phyloP scores from a whole-genome alignment of 805 yeast species.

The Ogataea henricii region DNA sequence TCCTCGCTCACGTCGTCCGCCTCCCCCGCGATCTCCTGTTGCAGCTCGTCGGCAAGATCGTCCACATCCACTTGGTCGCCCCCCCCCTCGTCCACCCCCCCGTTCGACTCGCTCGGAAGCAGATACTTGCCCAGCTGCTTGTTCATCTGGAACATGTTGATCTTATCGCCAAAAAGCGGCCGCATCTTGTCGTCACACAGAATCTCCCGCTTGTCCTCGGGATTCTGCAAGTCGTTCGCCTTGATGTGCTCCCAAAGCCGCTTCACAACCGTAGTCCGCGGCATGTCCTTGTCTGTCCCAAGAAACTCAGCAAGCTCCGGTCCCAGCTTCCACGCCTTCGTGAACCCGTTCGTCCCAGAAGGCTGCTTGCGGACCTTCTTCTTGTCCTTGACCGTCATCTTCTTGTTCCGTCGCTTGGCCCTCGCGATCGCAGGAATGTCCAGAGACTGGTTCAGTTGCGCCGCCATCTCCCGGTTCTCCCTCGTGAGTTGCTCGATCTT shows the following conservation, averaged over 20 bases:
- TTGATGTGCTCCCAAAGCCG: slow-evolving; percentile 72
- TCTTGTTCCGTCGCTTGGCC: slow-evolving; percentile 10
- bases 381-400: slow-evolving; percentile 7
- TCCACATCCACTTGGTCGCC: slow-evolving; percentile 9
- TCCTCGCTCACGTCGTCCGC: slow-evolving; percentile 13
- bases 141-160: slow-evolving; percentile 60
- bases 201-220: slow-evolving; percentile 64
- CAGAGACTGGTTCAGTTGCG: slow-evolving; percentile 37
- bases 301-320: slow-evolving; percentile 53
- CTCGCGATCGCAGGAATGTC: slow-evolving; percentile 22
- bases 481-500: slow-evolving; percentile 42
- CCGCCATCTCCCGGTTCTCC: slow-evolving; percentile 45
- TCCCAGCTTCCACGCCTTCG: slow-evolving; percentile 50
- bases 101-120: slow-evolving; percentile 28
- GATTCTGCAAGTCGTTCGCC: slow-evolving; percentile 61
- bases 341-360: slow-evolving; percentile 38
- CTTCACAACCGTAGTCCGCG: slow-evolving; percentile 74
- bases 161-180: slow-evolving; percentile 60
- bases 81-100: slow-evolving; percentile 2
- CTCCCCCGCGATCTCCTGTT: slow-evolving; percentile 4
- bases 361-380: slow-evolving; percentile 28
- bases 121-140: slow-evolving; percentile 56
- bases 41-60: slow-evolving; percentile 5
- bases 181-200: slow-evolving; percentile 60
- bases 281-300: slow-evolving; percentile 41